phyloP scores from a whole-genome alignment of 768 basidiomycete genomes.

The Cubamyces lactineus region DNA sequence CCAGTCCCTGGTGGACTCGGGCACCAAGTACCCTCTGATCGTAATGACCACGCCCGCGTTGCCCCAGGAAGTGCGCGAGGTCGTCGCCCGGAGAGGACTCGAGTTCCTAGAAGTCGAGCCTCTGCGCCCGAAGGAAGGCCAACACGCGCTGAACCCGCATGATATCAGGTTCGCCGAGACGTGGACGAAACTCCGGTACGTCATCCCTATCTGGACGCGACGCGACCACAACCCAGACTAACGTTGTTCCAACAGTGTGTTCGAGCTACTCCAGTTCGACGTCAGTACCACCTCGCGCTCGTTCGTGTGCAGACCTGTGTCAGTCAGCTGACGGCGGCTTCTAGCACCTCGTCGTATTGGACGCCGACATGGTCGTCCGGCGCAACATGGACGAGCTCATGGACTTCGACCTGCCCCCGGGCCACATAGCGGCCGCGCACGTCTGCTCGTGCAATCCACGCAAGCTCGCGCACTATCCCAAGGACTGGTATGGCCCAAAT shows the following conservation, averaged over 20 bases:
- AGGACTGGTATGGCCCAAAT: conserved; percentile 66
- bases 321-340: conserved; percentile 14
- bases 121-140: conserved; percentile 54
- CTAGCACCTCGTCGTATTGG: conserved; percentile 79
- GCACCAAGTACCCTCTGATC: conserved; percentile 52
- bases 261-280: conserved; percentile 69
- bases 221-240: background rate
- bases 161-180: conserved; percentile 62
- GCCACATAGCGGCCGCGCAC: conserved; percentile 86
- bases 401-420: conserved; percentile 54
- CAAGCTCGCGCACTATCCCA: conserved; percentile 81
- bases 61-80: conserved; percentile 39
- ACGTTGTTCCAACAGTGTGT: conserved; percentile 45
- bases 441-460: conserved; percentile 95
- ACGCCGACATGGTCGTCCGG: conserved; percentile 86
- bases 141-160: conserved; percentile 37
- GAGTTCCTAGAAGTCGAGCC: conserved; percentile 58
- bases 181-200: conserved; percentile 63
- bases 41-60: conserved; percentile 52
- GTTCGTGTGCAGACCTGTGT: background rate
- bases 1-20: conserved; percentile 46
- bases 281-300: conserved; percentile 39
- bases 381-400: conserved; percentile 83
- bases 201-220: background rate
- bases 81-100: conserved; percentile 60